Base-by-base conservation (phyloP, 2,329 filamentous ascomycete species). In the Colletotrichum lentis region DNA sequence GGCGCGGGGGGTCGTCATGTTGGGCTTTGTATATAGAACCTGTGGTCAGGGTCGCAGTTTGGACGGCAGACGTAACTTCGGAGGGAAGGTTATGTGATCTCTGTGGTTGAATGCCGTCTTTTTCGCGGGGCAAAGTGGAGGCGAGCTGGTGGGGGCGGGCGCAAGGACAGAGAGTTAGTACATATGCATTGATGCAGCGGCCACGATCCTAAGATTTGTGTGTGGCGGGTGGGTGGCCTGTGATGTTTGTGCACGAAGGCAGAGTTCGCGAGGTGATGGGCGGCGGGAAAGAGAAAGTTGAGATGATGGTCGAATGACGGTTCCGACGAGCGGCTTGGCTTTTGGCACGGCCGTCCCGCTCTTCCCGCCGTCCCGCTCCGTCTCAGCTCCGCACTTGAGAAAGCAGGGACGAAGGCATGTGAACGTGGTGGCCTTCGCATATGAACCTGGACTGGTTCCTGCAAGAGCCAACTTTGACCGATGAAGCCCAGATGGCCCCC, bases 1-100 rank as follows among this genome's bases (percentile, higher is more conserved):
- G 76, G 92, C 89, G 61, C 92, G 86, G 2, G 92, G 92, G 2
- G 90, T 88, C 50, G 66, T 60, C 70, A 69, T 54, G 50, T 10
- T n/a, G 50, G 31, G 43, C 55, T 37, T 54, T 49, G 39, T n/a
- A 22, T 10, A 20, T 12, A 46, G 7, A 44, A 8, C 16, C 20
- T 7, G 27, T 11, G 2, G n/a, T 31, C 18, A 35, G 35, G 12
- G 24, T 20, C 14, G 37, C 18, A 8, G 49, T 43, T 37, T 56
- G 46, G 60, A 64, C 41, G 49, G 60, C 47, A 41, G 60, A 31
- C 53, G 57, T 44, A 56, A 66, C 50, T 41, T 62, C 22, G 37
- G 52, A 62, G 8, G 61, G 61, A 27, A 52, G 27, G 16, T 55
- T 55, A 68, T 64, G 61, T 49, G 43, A 68, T 63, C 39, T 67